Percentiles rank a stretch among this genome's conserved stretches.
Conservation (phyloP, 768 basidiomycete genomes). For the Crepidotus variabilis region DNA sequence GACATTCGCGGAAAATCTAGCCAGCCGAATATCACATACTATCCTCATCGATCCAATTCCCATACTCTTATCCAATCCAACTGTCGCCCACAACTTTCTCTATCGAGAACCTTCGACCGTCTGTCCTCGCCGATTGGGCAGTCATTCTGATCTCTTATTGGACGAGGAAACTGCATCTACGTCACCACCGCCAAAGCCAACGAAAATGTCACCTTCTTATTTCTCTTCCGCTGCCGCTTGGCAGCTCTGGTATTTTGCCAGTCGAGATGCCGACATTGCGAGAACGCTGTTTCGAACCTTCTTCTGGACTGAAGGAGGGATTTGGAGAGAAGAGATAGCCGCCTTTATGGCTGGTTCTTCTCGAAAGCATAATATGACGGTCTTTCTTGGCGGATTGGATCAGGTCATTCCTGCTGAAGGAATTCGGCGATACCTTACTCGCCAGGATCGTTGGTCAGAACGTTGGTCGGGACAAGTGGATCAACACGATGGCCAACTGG, state of each 20-base stretch:
- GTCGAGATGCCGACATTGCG: conserved; percentile 59
- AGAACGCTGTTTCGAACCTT: conserved; percentile 56
- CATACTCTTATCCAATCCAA: conserved; percentile 56
- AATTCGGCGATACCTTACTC: conserved; percentile 33
- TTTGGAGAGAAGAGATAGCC: conserved; percentile 56
- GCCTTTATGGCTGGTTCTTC: conserved; percentile 16
- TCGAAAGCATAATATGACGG: conserved; percentile 23
- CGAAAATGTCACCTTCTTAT: background rate
- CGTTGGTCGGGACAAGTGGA: conserved; percentile 21
- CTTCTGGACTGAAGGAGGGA: conserved; percentile 60
- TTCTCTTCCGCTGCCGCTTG: conserved; percentile 43
- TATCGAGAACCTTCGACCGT: conserved; percentile 40
- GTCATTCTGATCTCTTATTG: background rate
- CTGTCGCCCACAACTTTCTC: conserved; percentile 64
- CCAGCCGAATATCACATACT: conserved; percentile 34
- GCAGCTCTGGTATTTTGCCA: conserved; percentile 68
- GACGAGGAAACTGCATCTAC: background rate
- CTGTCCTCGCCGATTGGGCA: conserved; percentile 6
- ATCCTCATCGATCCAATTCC: conserved; percentile 66
- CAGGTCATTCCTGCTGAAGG: conserved; percentile 36
- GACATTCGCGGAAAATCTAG: conserved; percentile 13
- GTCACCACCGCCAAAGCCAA: background rate
- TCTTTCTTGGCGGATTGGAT: conserved; percentile 34
- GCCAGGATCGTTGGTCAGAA: conserved; percentile 17
- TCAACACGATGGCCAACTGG: background rate